phyloP scores from a whole-genome alignment of 257 asterid genomes.

The Salvia hispanica region DNA sequence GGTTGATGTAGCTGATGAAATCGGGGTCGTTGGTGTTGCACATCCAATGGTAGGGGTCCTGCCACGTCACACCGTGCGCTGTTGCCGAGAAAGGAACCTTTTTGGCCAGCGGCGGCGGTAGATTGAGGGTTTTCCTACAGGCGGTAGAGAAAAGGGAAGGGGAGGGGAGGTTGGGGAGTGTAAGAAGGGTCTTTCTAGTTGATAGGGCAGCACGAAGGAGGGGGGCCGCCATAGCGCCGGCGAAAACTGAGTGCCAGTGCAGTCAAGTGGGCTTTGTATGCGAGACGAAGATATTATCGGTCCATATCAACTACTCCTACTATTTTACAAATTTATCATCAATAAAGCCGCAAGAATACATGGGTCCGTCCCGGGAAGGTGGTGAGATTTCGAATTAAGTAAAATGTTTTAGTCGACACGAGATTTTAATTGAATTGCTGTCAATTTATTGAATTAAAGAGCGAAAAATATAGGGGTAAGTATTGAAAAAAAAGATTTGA shows the following conservation, averaged over 20 bases:
- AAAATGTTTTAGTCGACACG: no score
- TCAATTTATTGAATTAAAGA: no score
- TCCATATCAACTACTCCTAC: no score
- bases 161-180: constrained; percentile 33
- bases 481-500: no score
- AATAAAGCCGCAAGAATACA: no score
- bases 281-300: background rate
- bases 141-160: constrained; percentile 52
- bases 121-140: constrained; percentile 39
- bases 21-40: constrained; percentile 70
- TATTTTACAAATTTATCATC: no score
- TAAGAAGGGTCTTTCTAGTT: constrained; percentile 31
- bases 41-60: constrained; percentile 94
- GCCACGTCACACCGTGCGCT: constrained; percentile 64
- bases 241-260: constrained; percentile 21
- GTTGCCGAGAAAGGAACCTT: constrained; percentile 65
- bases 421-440: no score
- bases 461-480: no score
- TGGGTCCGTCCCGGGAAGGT: no score
- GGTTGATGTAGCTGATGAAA: constrained; percentile 61
- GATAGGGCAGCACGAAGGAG: constrained; percentile 30
- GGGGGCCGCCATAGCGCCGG: constrained; percentile 46
- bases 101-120: constrained; percentile 64
- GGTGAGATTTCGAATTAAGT: no score
- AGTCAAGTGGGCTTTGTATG: background rate